Conservation (phyloP, 331 rosid species). For the Dryas integrifolia region DNA sequence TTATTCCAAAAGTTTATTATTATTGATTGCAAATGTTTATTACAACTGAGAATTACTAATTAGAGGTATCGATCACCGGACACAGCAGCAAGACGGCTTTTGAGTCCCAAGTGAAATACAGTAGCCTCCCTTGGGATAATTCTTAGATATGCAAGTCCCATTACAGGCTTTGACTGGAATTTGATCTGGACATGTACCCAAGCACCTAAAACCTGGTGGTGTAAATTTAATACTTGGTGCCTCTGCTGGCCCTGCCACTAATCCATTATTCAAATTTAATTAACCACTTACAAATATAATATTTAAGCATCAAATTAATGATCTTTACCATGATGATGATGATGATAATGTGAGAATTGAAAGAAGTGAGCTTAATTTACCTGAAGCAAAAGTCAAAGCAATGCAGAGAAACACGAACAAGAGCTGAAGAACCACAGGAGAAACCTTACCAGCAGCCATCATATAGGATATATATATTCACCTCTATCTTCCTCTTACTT, state of each 20-base stretch:
- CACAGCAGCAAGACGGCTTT: neutral
- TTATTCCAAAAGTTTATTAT: no score
- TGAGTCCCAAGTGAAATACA: neutral
- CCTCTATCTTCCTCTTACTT: neutral
- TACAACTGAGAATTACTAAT: no score
- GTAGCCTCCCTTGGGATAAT: neutral
- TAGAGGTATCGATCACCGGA: no score
- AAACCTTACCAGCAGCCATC: constrained; percentile 7
- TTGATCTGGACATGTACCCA: neutral
- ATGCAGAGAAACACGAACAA: neutral
- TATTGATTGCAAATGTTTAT: no score
- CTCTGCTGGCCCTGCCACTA: neutral
- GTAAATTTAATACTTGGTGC: neutral
- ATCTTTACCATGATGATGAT: no score
- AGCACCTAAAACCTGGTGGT: neutral
- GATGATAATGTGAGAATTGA: neutral
- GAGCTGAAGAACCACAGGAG: neutral
- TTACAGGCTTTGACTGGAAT: neutral
- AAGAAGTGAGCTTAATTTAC: neutral
- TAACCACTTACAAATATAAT: neutral
- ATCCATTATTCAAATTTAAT: neutral
- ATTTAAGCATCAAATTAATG: neutral
- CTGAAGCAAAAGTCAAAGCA: neutral
- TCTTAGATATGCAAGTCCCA: neutral
- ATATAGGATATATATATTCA: no score